phyloP scores from a whole-genome alignment of 176 grass and related monocot species.

The Dendrocalamus sinicus region DNA sequence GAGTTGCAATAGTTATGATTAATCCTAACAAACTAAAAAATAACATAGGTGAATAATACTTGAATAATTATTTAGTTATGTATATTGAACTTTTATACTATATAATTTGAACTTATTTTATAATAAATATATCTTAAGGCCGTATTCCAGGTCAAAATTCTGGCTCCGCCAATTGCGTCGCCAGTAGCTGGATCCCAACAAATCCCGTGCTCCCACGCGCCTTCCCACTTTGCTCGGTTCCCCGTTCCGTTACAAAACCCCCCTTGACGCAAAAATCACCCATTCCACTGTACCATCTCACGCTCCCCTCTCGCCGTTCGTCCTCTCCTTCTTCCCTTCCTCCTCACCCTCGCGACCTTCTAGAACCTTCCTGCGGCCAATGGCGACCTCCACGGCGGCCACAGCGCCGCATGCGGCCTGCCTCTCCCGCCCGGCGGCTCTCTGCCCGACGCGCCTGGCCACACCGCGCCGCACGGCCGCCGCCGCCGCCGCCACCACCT shows the following conservation, averaged over 20 bases:
- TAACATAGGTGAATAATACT: too few relatives aligned
- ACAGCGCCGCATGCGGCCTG: neutral
- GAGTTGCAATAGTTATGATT: too few relatives aligned
- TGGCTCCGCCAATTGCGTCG: neutral
- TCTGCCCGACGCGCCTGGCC: neutral
- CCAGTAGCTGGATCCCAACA: constrained; percentile 25
- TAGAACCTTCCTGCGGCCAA: constrained; percentile 18
- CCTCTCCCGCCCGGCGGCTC: neutral
- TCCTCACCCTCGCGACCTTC: neutral
- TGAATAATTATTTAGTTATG: too few relatives aligned
- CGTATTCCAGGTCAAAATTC: too few relatives aligned
- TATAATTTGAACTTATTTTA: too few relatives aligned
- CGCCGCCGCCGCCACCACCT: constrained; percentile 16
- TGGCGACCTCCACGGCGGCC: constrained; percentile 19
- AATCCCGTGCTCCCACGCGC: constrained; percentile 25
- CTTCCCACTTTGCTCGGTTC: constrained; percentile 31
- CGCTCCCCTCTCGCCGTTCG: neutral
- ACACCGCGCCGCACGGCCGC: neutral
- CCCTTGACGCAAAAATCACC: neutral
- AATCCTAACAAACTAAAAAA: too few relatives aligned
- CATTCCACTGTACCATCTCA: neutral
- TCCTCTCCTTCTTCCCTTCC: neutral
- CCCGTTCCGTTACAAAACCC: constrained; percentile 21
- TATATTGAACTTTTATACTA: too few relatives aligned
- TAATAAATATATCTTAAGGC: too few relatives aligned